Evolutionary conservation across 257 asterid genomes (phyloP).

Genomic region (Anisodus tanguticus): DNA sequence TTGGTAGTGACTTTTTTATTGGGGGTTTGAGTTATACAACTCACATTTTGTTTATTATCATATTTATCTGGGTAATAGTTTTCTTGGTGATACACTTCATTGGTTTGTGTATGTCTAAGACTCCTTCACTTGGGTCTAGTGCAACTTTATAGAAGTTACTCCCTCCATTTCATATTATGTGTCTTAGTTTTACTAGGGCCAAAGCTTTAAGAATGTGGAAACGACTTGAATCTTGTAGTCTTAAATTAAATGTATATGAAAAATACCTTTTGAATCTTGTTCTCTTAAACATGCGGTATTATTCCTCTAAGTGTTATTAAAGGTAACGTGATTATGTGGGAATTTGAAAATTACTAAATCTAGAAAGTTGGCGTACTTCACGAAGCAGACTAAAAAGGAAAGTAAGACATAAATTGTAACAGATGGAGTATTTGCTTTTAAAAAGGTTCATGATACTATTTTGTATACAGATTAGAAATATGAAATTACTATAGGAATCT

Average conservation of each 20-base stretch:
- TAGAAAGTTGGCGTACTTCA: background rate
- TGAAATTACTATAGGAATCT: background rate
- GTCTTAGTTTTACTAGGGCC: background rate
- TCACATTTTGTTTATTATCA: background rate
- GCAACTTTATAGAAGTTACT: conserved; percentile 6
- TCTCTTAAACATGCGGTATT: background rate
- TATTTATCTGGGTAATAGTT: background rate
- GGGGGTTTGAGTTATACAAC: background rate
- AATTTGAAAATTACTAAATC: background rate
- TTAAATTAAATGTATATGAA: background rate
- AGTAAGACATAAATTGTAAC: background rate
- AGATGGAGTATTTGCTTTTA: background rate
- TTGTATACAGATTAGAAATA: background rate
- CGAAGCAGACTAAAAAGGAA: background rate
- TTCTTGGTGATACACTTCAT: background rate
- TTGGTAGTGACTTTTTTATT: background rate
- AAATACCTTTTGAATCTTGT: background rate
- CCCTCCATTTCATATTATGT: conserved; percentile 12
- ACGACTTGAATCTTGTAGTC: background rate
- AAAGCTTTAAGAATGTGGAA: background rate
- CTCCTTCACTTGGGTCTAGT: background rate
- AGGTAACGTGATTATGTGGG: background rate
- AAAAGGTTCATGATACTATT: background rate
- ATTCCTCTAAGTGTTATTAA: background rate
- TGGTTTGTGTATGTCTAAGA: conserved; percentile 11